Evolutionary conservation across 2,329 filamentous ascomycete genomes (phyloP).

Genomic region (Teratosphaeria destructans): DNA sequence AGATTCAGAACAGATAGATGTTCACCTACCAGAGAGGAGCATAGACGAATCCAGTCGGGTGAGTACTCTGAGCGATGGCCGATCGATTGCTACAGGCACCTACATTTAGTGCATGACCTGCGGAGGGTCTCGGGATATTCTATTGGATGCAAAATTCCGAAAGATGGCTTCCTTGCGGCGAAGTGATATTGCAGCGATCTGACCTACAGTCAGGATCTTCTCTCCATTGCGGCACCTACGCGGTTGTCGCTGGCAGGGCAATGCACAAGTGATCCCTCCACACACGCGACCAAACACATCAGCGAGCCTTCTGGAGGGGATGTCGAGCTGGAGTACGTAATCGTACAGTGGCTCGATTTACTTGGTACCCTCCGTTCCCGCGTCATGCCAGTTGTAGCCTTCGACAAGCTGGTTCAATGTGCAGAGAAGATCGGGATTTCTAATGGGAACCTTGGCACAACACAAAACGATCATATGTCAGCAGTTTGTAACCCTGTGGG

Average conservation of each 20-base stretch:
- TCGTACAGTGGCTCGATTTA: slow-evolving; percentile 69
- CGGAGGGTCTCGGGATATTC: not conserved
- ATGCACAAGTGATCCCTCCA: not conserved
- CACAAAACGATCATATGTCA: slow-evolving; percentile 55
- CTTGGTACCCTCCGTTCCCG: slow-evolving; percentile 58
- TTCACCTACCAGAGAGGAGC: not conserved
- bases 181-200: not conserved
- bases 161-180: not conserved
- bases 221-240: not conserved
- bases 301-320: not conserved
- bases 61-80: not conserved
- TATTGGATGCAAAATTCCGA: not conserved
- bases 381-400: slow-evolving; percentile 51
- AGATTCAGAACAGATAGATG: not conserved
- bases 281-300: not conserved
- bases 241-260: not conserved
- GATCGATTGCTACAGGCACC: not conserved
- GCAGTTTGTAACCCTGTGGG: slow-evolving; percentile 48
- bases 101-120: not conserved
- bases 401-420: slow-evolving; percentile 26
- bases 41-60: not conserved
- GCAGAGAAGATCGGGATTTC: slow-evolving; percentile 48
- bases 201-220: not conserved
- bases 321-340: slow-evolving; percentile 47
- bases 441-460: slow-evolving; percentile 51